Percentiles rank a stretch among this genome's conserved stretches.
These are phyloP conservation scores for Termitomyces sp. DNA, from an alignment of 1,284 basidiomycete genomes.

Conservation along the genomic window DNA sequence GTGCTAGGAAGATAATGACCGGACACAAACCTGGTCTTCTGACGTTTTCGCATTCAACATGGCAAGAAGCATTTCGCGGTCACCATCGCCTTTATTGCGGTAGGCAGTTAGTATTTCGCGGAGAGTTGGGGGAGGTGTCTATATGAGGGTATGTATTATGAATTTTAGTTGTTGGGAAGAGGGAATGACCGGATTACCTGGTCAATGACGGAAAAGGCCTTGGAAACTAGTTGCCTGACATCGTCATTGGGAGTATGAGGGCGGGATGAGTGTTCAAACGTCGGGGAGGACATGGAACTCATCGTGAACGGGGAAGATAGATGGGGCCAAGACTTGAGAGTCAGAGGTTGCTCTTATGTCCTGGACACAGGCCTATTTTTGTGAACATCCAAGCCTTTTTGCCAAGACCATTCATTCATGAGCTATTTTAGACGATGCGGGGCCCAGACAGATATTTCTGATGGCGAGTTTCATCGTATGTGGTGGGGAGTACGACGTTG, in stretches of 20 bases:
- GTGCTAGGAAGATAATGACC: not conserved
- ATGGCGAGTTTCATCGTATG: not conserved
- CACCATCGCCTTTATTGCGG: slow-evolving; percentile 77
- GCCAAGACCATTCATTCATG: slow-evolving; percentile 34
- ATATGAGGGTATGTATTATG: slow-evolving; percentile 1
- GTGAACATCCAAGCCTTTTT: slow-evolving; percentile 37
- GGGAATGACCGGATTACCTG: slow-evolving; percentile 29
- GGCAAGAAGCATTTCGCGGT: slow-evolving; percentile 82
- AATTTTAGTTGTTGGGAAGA: slow-evolving; percentile 6
- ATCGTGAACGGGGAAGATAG: slow-evolving; percentile 27
- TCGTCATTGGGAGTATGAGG: slow-evolving; percentile 20
- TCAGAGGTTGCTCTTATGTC: slow-evolving; percentile 39
- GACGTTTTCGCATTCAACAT: slow-evolving; percentile 87
- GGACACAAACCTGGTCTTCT: slow-evolving; percentile 65
- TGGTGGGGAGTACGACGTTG: not conserved
- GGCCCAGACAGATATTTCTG: slow-evolving; percentile 12
- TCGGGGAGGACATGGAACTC: slow-evolving; percentile 28
- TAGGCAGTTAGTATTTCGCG: slow-evolving; percentile 84
- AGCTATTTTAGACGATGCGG: slow-evolving; percentile 33
- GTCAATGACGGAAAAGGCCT: slow-evolving; percentile 31
- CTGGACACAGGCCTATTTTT: slow-evolving; percentile 38
- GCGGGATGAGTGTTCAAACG: slow-evolving; percentile 17
- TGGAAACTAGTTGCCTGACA: slow-evolving; percentile 27
- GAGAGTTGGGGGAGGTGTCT: slow-evolving; percentile 74
- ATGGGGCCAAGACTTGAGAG: slow-evolving; percentile 35